Percentiles rank a stretch among this genome's conserved stretches.
These are phyloP conservation scores for Curvularia sp. DNA, from an alignment of 2,329 filamentous ascomycete species.

Conservation along the genomic window DNA sequence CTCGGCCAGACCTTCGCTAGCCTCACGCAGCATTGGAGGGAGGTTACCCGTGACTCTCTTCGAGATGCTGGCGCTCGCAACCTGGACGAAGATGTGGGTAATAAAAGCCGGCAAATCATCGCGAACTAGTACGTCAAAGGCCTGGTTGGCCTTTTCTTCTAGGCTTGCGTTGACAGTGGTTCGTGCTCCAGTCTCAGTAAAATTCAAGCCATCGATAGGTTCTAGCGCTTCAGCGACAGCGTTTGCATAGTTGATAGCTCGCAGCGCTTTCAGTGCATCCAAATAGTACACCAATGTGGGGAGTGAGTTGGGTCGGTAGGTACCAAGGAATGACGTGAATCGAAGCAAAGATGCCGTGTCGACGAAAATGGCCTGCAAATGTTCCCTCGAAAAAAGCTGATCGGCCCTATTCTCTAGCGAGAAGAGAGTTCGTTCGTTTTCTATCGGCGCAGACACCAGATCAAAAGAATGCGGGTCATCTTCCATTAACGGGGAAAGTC, in stretches of 20 bases:
- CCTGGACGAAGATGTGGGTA: conserved; percentile 71
- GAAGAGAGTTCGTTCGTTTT: conserved; percentile 49
- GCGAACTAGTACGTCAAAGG: conserved; percentile 68
- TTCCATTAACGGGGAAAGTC: conserved; percentile 58
- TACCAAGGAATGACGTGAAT: conserved; percentile 72
- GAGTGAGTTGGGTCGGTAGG: conserved; percentile 67
- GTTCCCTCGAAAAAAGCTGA: conserved; percentile 69
- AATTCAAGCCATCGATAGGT: conserved; percentile 63
- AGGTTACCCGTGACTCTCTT: conserved; percentile 72
- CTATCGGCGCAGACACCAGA: conserved; percentile 56
- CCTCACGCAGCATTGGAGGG: conserved; percentile 68
- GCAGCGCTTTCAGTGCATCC: conserved; percentile 73
- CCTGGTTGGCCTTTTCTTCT: conserved; percentile 68
- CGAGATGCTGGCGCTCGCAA: conserved; percentile 73
- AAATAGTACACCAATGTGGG: conserved; percentile 75
- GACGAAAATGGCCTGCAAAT: conserved; percentile 70
- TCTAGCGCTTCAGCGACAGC: conserved; percentile 68
- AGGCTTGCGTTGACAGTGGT: conserved; percentile 66
- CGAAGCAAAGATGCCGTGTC: conserved; percentile 68
- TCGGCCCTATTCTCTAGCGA: conserved; percentile 71
- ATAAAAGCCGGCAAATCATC: conserved; percentile 77
- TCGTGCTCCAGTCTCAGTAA: conserved; percentile 60
- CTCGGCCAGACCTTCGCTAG: conserved; percentile 78
- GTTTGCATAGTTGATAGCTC: conserved; percentile 75
- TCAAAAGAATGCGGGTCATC: conserved; percentile 63